phyloP scores from a whole-genome alignment of 805 yeast genomes.

The Cyberlindnera euphorbiae region DNA sequence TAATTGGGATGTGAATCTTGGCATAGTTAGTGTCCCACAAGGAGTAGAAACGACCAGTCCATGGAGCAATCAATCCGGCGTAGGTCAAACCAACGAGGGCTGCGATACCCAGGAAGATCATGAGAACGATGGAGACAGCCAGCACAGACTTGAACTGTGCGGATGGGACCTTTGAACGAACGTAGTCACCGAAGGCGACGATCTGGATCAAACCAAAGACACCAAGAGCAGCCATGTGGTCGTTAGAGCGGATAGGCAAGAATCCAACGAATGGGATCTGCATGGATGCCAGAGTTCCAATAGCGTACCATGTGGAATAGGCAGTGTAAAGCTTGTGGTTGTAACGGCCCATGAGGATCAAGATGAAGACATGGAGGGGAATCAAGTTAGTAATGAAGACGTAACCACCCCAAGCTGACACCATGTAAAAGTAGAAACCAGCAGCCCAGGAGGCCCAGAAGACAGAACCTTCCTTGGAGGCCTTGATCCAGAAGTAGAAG shows the following conservation, averaged over 20 bases:
- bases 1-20: conserved; percentile 95
- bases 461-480: conserved; percentile 86
- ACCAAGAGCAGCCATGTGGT: conserved; percentile 97
- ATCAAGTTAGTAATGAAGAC: conserved; percentile 97
- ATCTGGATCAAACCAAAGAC: conserved; percentile 93
- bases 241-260: conserved; percentile 93
- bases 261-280: conserved; percentile 99
- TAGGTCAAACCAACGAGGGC: conserved; percentile 80
- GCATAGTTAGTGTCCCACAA: conserved; percentile 98
- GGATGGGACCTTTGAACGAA: conserved; percentile 67
- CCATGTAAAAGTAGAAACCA: conserved; percentile 94
- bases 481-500: conserved; percentile 92
- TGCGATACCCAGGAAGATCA: conserved; percentile 58
- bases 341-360: conserved; percentile 92
- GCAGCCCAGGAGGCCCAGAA: conserved; percentile 83
- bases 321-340: conserved; percentile 78
- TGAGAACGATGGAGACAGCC: conserved; percentile 50
- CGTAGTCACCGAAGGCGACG: conserved; percentile 79
- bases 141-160: conserved; percentile 69
- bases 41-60: conserved; percentile 99
- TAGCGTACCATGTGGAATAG: conserved; percentile 93
- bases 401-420: conserved; percentile 99
- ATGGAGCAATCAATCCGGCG: conserved; percentile 93
- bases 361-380: conserved; percentile 89
- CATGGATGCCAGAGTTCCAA: conserved; percentile 98